Conservation (phyloP, 441 rosid species). For the Aleurites moluccanus region DNA sequence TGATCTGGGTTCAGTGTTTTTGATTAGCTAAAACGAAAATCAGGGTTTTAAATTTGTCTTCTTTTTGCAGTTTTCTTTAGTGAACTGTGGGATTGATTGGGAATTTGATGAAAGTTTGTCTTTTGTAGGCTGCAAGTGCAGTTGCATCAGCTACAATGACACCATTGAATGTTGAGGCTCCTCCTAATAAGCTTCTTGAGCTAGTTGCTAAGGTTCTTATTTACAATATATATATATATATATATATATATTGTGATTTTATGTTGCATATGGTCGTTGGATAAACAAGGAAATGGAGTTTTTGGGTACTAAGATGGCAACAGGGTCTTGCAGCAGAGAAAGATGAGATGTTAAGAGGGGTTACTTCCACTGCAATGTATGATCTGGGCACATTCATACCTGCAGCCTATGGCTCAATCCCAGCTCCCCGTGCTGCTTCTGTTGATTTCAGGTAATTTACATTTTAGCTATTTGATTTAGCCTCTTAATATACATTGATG, state of each 20-base stretch:
- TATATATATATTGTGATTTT: too few relatives aligned
- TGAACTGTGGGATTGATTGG: neutral
- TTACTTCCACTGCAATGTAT: slow-evolving; percentile 44
- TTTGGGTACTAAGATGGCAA: slow-evolving; percentile 44
- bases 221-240: too few relatives aligned
- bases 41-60: slow-evolving; percentile 1
- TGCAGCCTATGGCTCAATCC: slow-evolving; percentile 49
- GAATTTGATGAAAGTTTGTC: neutral
- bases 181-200: slow-evolving; percentile 76
- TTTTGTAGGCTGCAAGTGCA: slow-evolving; percentile 63
- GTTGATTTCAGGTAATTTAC: slow-evolving; percentile 64
- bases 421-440: slow-evolving; percentile 53
- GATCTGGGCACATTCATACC: slow-evolving; percentile 40
- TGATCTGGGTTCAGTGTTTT: neutral
- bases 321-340: slow-evolving; percentile 92
- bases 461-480: slow-evolving; percentile 1
- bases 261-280: neutral
- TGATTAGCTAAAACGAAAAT: neutral
- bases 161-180: slow-evolving; percentile 63
- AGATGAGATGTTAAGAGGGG: slow-evolving; percentile 55
- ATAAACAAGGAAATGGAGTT: slow-evolving; percentile 14
- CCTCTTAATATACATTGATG: neutral
- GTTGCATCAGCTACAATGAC: slow-evolving; percentile 89
- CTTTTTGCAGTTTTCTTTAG: neutral
- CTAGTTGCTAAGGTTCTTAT: slow-evolving; percentile 72